Evolutionary conservation across 345 rosid genomes (phyloP).

Genomic region (Aegle marmelos): DNA sequence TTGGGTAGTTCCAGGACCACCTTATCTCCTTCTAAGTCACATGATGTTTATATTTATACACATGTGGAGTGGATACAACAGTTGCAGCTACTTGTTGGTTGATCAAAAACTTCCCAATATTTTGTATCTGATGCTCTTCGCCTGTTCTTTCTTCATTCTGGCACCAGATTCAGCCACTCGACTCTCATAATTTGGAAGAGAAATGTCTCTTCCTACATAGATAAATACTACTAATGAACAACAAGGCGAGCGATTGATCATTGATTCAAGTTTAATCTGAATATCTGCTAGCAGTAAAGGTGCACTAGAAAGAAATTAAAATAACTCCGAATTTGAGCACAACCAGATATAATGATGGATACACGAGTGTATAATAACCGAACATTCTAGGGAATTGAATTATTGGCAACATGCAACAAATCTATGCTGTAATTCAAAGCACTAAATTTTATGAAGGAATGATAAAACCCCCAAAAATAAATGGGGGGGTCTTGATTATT

Average conservation of each 20-base stretch:
- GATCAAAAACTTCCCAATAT: background rate
- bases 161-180: background rate
- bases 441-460: slow-evolving; percentile 6
- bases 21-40: slow-evolving; percentile 14
- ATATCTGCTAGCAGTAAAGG: too few relatives aligned
- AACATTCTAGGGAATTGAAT: slow-evolving; percentile 6
- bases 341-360: background rate
- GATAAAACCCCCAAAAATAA: background rate
- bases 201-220: too few relatives aligned
- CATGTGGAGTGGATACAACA: background rate
- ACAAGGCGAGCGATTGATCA: too few relatives aligned
- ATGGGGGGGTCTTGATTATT: background rate
- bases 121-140: background rate
- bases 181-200: background rate
- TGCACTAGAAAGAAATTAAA: background rate
- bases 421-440: background rate
- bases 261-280: too few relatives aligned
- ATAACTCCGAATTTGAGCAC: background rate
- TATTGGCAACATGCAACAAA: background rate
- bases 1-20: slow-evolving; percentile 11
- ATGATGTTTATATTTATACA: background rate
- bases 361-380: background rate
- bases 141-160: background rate
- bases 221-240: too few relatives aligned
- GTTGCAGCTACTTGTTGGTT: background rate